Percentiles rank a stretch among this genome's conserved stretches.
Conservation (phyloP, 148 eudicot species). For the Selenicereus undatus region DNA sequence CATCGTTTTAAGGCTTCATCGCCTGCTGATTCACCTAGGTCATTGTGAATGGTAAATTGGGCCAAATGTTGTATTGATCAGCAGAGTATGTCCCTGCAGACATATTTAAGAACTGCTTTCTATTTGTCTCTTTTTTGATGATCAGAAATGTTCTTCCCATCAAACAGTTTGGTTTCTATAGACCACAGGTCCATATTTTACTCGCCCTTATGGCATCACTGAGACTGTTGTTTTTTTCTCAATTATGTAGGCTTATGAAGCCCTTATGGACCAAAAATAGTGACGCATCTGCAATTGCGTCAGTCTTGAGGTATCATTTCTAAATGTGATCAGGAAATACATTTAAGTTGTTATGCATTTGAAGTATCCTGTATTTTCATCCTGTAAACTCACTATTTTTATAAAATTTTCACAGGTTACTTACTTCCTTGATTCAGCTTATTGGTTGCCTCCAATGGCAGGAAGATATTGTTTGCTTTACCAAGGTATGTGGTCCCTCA, state of each 20-base stretch:
- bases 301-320: conserved; percentile 40
- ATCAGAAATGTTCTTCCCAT: neutral
- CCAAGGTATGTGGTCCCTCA: conserved; percentile 42
- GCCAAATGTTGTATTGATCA: too few species aligned
- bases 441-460: conserved; percentile 48
- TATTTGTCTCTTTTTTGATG: neutral
- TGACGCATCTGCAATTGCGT: conserved; percentile 25
- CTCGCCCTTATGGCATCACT: too few species aligned
- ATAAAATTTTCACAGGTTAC: conserved; percentile 44
- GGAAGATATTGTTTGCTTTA: conserved; percentile 44
- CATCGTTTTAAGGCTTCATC: neutral
- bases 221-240: neutral
- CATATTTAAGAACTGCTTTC: too few species aligned
- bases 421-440: conserved; percentile 42
- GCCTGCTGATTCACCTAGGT: neutral
- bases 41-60: too few species aligned
- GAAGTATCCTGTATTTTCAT: neutral
- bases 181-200: neutral
- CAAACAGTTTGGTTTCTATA: too few species aligned
- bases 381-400: neutral
- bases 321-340: neutral
- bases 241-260: conserved; percentile 51
- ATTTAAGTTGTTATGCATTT: neutral
- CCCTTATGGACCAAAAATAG: conserved; percentile 29
- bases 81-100: too few species aligned